Percentiles rank a stretch among this genome's conserved stretches.
These are phyloP conservation scores for Adansonia madagascariensis DNA, from an alignment of 441 rosid genomes.

Conservation along the genomic window DNA sequence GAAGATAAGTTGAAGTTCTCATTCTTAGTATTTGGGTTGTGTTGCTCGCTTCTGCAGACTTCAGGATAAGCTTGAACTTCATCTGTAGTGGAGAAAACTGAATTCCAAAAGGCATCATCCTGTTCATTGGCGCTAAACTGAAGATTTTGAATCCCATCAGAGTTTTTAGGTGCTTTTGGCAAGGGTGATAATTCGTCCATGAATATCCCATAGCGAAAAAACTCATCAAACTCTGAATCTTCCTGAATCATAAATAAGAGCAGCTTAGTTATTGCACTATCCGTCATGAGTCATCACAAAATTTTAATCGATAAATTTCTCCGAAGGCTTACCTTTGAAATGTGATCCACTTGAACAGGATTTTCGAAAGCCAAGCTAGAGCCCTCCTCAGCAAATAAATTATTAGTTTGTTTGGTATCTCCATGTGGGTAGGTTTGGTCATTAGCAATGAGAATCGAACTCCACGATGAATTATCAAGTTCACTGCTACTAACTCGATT, in stretches of 20 bases:
- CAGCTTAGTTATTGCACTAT: background rate
- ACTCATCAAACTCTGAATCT: background rate
- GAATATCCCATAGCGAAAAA: background rate
- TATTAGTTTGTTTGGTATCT: background rate
- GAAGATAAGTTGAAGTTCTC: background rate
- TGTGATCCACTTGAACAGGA: background rate
- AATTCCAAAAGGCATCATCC: slow-evolving; percentile 6
- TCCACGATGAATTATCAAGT: background rate
- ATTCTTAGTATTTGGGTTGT: background rate
- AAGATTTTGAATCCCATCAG: background rate
- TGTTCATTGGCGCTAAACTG: slow-evolving; percentile 17
- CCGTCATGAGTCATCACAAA: background rate
- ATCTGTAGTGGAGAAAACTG: background rate
- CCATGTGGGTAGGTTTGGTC: background rate
- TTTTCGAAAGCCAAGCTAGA: background rate
- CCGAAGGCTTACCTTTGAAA: background rate
- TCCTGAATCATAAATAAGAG: slow-evolving; percentile 17
- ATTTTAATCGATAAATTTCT: background rate
- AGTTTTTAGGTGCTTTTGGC: background rate
- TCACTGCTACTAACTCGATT: background rate
- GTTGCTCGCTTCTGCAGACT: background rate
- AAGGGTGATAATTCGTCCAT: background rate
- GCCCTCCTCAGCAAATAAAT: background rate
- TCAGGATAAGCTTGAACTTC: background rate
- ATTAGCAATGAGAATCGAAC: background rate